Conservation (phyloP, 257 asterid genomes). For the Scutellaria minor region DNA sequence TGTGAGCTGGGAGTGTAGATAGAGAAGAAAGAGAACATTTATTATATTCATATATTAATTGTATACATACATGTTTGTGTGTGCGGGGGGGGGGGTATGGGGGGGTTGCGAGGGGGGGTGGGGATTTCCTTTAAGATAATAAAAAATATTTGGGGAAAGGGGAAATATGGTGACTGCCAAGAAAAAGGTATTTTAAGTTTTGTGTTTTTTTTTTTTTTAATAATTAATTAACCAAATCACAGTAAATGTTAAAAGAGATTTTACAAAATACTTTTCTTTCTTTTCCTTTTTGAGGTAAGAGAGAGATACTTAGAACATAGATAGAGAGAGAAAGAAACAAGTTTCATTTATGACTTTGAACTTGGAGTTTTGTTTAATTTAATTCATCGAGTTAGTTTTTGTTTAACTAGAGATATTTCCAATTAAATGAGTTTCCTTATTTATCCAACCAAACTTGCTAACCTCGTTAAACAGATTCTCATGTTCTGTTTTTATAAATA, state of each 20-base stretch:
- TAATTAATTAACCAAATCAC: neutral
- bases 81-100: slow-evolving; percentile 28
- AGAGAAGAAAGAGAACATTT: slow-evolving; percentile 35
- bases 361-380: neutral
- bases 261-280: no score
- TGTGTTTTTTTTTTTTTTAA: neutral
- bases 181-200: neutral
- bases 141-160: slow-evolving; percentile 32
- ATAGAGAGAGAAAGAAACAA: neutral
- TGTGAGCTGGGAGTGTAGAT: slow-evolving; percentile 51
- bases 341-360: slow-evolving; percentile 26
- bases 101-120: neutral
- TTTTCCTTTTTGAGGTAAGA: no score
- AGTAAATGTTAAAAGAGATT: neutral
- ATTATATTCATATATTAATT: slow-evolving; percentile 29
- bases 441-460: no score
- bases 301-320: no score
- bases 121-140: slow-evolving; percentile 17
- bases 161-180: slow-evolving; percentile 28
- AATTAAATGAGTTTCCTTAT: no score
- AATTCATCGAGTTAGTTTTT: no score
- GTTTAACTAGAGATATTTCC: no score
- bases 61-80: slow-evolving; percentile 31
- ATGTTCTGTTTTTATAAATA: no score
- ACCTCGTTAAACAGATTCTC: no score